These are phyloP conservation scores for Chenopodium suecicum DNA, from an alignment of 148 eudicot species.

Conservation along the genomic window DNA sequence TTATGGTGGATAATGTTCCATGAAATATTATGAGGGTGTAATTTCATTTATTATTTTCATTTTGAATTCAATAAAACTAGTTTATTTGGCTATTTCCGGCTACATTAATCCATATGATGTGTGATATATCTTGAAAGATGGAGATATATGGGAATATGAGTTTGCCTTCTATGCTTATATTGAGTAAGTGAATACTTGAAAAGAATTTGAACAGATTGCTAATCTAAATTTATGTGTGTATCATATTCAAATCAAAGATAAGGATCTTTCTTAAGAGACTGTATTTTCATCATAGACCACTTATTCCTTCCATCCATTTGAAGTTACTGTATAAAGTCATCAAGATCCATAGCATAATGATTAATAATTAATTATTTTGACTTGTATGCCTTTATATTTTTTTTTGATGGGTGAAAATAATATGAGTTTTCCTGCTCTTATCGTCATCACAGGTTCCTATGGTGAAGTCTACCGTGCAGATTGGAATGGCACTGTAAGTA, in stretches of 20 bases:
- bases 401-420: slow-evolving; percentile 9
- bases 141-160: neutral
- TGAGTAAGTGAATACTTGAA: too few relatives aligned
- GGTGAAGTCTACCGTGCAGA: slow-evolving; percentile 97
- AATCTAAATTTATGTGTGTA: too few relatives aligned
- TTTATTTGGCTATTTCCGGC: neutral
- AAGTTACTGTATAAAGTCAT: too few relatives aligned
- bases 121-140: neutral
- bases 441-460: slow-evolving; percentile 70
- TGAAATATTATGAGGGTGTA: too few relatives aligned
- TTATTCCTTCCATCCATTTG: neutral
- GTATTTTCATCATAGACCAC: too few relatives aligned
- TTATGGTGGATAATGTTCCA: neutral
- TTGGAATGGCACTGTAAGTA: slow-evolving; percentile 97
- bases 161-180: too few relatives aligned
- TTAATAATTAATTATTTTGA: neutral
- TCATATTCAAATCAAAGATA: too few relatives aligned
- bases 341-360: neutral
- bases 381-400: neutral
- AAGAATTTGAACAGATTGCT: too few relatives aligned
- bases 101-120: neutral
- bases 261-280: neutral
- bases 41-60: too few relatives aligned
- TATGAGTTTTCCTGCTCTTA: slow-evolving; percentile 11
- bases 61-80: too few relatives aligned